Evolutionary conservation across 441 rosid genomes (phyloP), one percentile per base, ranked within the genome.

Genomic region (Brassica hybrid): DNA sequence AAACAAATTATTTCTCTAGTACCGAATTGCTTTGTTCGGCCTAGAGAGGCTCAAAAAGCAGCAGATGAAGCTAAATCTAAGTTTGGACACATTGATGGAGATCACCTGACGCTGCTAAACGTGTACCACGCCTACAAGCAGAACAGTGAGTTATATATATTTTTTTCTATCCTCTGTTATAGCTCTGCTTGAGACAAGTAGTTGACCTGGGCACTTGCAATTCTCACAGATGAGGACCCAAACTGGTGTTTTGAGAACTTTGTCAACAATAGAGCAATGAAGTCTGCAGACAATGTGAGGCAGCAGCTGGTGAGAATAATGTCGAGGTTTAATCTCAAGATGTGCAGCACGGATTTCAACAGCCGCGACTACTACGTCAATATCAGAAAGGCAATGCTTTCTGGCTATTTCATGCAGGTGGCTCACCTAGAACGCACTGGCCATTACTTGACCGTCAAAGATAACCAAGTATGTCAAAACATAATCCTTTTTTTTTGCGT

Each of bases 1-100:
- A 76, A 68, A 89, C 87, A 85, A 89, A 85, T 91, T 91, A 85
- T 92, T 88, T 92, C 94, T 92, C 85, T 94, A 94, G 98, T 93
- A 93, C 97, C 99, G 82, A 94, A 91, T 84, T 94, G 98, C 97
- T 94, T 94, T 91, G 88, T 93, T 80, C 93, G 96, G 90, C 99
- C 98, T 87, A 90, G 96, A 91, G 99, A 94, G 11, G 59, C 59
- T 54, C 59, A 54, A 17, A 54, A 54, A 17, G 59, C 59, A 54
- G 59, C 59, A 54, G 99, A 94, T 83, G 99, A 92, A 89, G 98
- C 99, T 14, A 94, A 94, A 87, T 90, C 98, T 81, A 83, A 86
- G 87, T 94, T 94, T 79, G 98, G 93, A 72, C 99, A 94, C 84
- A 89, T 91, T 12, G 99, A 91, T 78, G 98, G 98, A 41, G 99